These are phyloP conservation scores for Mucor lusitanicus DNA, from an alignment of 371 early-diverging fungal genomes.

Conservation along the genomic window DNA sequence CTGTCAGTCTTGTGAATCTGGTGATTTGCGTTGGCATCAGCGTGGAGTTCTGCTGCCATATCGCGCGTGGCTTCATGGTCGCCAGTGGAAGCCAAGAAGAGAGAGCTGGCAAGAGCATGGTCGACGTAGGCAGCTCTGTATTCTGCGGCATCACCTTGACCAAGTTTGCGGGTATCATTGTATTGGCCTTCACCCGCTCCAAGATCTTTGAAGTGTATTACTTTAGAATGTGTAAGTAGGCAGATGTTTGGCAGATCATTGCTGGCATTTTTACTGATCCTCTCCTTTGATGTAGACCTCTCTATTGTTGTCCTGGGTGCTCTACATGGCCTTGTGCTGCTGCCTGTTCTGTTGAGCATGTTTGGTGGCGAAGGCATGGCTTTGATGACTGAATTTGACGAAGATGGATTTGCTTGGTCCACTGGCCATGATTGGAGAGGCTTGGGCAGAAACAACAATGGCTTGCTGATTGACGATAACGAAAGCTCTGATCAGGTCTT, in stretches of 20 bases:
- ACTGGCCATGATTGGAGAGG: conserved; percentile 24
- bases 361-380: conserved; percentile 59
- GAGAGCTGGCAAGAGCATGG: conserved; percentile 52
- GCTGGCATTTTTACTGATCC: background rate
- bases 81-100: conserved; percentile 49
- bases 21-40: conserved; percentile 79
- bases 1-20: conserved; percentile 75
- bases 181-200: conserved; percentile 72
- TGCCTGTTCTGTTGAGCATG: conserved; percentile 67
- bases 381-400: conserved; percentile 48
- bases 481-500: conserved; percentile 46
- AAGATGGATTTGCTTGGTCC: conserved; percentile 53
- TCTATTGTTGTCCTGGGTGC: conserved; percentile 71
- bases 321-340: conserved; percentile 68
- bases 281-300: conserved; percentile 40
- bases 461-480: conserved; percentile 40
- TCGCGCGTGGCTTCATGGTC: conserved; percentile 67
- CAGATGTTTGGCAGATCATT: background rate
- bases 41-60: conserved; percentile 79
- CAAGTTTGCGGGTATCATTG: conserved; percentile 74
- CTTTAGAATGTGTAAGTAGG: conserved; percentile 70
- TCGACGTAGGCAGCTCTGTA: conserved; percentile 74
- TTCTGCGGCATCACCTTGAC: conserved; percentile 78
- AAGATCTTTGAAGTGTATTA: conserved; percentile 81
- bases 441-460: conserved; percentile 17